Base-by-base conservation (phyloP, 2,329 filamentous ascomycete species). In the Macrophomina phaseolina region DNA sequence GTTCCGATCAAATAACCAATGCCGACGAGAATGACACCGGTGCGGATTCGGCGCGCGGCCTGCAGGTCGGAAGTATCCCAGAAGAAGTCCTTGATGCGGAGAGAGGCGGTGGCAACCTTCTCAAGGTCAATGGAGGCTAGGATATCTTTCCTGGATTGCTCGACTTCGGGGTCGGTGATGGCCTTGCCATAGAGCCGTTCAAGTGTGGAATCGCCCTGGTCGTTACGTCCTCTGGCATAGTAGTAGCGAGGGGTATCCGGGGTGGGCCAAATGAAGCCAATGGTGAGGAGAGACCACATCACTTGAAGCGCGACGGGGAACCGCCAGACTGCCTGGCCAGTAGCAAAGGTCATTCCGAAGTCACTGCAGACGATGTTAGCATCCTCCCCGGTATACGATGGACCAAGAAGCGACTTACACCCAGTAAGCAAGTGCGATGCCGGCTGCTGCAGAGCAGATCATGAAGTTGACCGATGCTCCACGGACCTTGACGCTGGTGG, bases 1-100 rank as follows among this genome's bases (percentile, higher is more conserved):
- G 79, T 77, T 14, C 77, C 79, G 23, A 78, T 79, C 71, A 80
- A 76, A 68, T 80, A 78, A n/a, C 79, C 77, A 14, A 80, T 75
- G 14, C 71, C 75, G 64, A 81, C 79, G 70, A 80, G 77, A n/a
- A 78, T 69, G 23, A 75, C 68, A 71, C 79, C 79, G 14, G 77
- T 76, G 18, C 76, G 73, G 5, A 75, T 75, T 32, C 73, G 69
- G 12, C 69, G 71, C 8, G 72, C 71, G 12, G 73, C 72, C 65
- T 75, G 73, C 40, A 52, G 70, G 67, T 16, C 68, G 65, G 42
- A 53, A 36, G 48, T 70, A 38, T 71, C 68, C 51, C 56, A 67
- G 67, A 73, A 71, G 69, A 73, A 73, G 34, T 73, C 71, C 34
- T 66, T 68, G 64, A 72, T 65, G 9, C 70, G 70, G 14, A 73